These are phyloP conservation scores for Dendrocalamus sinicus DNA, from an alignment of 176 grass and related monocot genomes.

Conservation along the genomic window DNA sequence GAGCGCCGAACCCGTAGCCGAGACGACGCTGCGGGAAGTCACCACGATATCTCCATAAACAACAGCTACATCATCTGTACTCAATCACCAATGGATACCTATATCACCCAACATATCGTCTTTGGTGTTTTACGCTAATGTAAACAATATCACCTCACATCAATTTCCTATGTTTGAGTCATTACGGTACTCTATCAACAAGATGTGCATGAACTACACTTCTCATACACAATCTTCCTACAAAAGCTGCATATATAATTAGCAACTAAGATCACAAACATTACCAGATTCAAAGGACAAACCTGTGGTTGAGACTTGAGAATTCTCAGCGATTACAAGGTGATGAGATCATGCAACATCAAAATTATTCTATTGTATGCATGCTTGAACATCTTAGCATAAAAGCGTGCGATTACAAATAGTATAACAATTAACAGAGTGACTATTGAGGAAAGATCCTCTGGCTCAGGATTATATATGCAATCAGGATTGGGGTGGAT, in stretches of 20 bases:
- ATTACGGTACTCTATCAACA: background rate
- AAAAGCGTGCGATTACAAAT: background rate
- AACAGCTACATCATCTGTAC: too few relatives aligned
- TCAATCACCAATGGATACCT: too few relatives aligned
- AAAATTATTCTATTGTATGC: background rate
- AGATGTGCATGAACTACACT: background rate
- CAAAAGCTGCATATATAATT: background rate
- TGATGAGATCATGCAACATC: background rate
- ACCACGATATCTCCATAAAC: too few relatives aligned
- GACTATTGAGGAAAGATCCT: background rate
- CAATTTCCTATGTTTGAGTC: background rate
- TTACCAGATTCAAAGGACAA: background rate
- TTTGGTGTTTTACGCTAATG: too few relatives aligned
- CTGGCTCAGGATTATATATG: background rate
- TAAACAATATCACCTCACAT: too few relatives aligned
- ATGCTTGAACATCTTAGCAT: background rate
- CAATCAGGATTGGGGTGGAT: constrained; percentile 25
- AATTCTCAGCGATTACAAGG: background rate
- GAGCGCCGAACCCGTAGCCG: too few relatives aligned
- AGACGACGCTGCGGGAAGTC: too few relatives aligned
- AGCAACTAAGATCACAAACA: background rate
- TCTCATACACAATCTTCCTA: background rate
- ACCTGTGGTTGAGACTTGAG: background rate
- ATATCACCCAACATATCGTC: too few relatives aligned
- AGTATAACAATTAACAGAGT: background rate